These are phyloP conservation scores for Lojkania enalia DNA, from an alignment of 2,329 filamentous ascomycete species.

Conservation along the genomic window DNA sequence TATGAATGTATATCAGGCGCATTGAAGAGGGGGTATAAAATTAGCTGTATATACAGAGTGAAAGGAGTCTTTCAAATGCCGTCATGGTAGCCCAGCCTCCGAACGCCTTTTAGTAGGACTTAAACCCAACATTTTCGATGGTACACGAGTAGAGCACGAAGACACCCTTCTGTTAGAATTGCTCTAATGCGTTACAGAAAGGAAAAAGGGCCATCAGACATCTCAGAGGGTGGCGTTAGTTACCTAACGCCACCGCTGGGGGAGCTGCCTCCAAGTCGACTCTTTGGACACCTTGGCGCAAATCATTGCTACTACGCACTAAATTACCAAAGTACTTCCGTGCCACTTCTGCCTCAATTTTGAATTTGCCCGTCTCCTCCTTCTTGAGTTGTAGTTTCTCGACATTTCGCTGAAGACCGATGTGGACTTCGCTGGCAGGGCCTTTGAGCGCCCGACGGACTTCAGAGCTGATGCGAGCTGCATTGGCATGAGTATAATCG, in stretches of 20 bases:
- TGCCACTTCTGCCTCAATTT: slow-evolving; percentile 81
- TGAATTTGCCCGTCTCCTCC: slow-evolving; percentile 81
- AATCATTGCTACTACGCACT: slow-evolving; percentile 62
- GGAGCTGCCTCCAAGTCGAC: slow-evolving; percentile 58
- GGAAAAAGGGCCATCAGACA: too few relatives aligned
- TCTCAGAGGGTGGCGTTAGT: too few relatives aligned
- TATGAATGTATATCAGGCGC: background rate
- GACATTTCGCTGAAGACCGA: slow-evolving; percentile 79
- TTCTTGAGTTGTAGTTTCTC: slow-evolving; percentile 78
- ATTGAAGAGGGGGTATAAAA: slow-evolving; percentile 34
- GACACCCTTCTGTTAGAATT: too few relatives aligned
- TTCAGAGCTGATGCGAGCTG: slow-evolving; percentile 78
- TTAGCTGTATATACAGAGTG: slow-evolving; percentile 26
- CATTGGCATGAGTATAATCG: slow-evolving; percentile 92
- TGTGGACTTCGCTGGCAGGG: slow-evolving; percentile 83
- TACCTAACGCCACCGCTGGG: too few relatives aligned
- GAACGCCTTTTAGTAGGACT: slow-evolving; percentile 24
- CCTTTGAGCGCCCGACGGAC: slow-evolving; percentile 87
- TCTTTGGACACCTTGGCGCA: slow-evolving; percentile 53
- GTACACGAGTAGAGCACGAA: too few relatives aligned
- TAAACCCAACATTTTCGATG: too few relatives aligned
- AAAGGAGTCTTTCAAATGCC: slow-evolving; percentile 16
- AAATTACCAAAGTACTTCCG: slow-evolving; percentile 89
- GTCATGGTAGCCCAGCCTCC: slow-evolving; percentile 20
- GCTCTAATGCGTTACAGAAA: too few relatives aligned